A percentile compares a stretch with the other conserved stretches of the same genome.
Conservation (phyloP, 305 asterid genomes). For the Fraxinus latifolia region DNA sequence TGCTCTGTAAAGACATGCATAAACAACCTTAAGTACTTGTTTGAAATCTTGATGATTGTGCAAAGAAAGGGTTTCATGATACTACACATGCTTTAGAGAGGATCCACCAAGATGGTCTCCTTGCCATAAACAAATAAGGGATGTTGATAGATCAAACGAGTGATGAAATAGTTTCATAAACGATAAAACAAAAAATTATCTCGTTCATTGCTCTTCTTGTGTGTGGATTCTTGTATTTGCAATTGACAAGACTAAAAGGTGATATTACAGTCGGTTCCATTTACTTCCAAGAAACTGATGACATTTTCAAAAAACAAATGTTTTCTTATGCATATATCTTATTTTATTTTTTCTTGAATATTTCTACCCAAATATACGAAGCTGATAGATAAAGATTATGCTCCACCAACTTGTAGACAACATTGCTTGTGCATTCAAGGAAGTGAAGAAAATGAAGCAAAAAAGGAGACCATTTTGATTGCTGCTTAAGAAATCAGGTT, state of each 20-base stretch:
- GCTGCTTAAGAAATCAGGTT: neutral
- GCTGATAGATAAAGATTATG: neutral
- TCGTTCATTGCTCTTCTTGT: neutral
- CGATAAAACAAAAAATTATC: neutral
- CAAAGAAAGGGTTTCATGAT: slow-evolving; percentile 17
- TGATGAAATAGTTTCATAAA: neutral
- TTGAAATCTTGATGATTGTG: slow-evolving; percentile 15
- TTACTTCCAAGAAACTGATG: neutral
- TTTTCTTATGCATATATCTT: neutral
- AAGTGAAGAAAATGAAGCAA: neutral
- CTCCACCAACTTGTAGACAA: neutral
- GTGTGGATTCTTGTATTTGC: neutral
- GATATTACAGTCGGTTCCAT: neutral
- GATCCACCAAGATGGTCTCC: slow-evolving; percentile 16
- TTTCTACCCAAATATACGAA: neutral
- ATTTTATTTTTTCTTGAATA: neutral
- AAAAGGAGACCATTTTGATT: neutral
- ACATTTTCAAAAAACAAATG: neutral
- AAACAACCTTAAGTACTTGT: slow-evolving; percentile 24
- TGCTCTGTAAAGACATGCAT: slow-evolving; percentile 65
- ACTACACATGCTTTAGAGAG: neutral
- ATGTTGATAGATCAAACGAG: neutral
- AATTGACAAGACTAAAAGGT: neutral
- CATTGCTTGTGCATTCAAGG: neutral
- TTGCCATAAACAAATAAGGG: neutral